A percentile compares a stretch with the other conserved stretches of the same genome.
Evolutionary conservation across 371 early-diverging fungal species (phyloP).

Genomic region (Zychaea mexicana): DNA sequence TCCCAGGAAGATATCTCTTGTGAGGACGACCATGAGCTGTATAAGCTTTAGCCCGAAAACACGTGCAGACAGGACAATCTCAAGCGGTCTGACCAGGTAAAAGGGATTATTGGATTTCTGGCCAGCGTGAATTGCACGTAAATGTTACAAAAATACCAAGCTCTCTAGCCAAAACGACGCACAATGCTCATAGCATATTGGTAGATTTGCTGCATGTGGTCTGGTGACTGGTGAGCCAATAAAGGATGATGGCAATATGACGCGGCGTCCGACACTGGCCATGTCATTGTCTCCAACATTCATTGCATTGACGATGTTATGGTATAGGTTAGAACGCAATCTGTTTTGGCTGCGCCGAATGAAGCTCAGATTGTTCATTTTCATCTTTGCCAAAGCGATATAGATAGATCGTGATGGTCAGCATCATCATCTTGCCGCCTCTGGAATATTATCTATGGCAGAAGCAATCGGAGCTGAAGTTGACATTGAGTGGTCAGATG

Average conservation of each 20-base stretch:
- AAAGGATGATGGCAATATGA: neutral
- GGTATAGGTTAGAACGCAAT: neutral
- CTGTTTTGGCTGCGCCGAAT: neutral
- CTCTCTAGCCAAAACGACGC: neutral
- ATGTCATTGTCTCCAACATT: neutral
- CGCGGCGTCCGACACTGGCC: neutral
- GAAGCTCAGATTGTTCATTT: neutral
- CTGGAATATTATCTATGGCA: no score
- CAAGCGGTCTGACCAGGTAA: neutral
- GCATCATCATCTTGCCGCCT: no score
- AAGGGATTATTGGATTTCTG: neutral
- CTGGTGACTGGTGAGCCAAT: neutral
- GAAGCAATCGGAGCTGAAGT: no score
- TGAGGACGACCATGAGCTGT: slow-evolving; percentile 18
- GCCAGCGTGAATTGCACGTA: neutral
- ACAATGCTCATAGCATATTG: slow-evolving; percentile 2
- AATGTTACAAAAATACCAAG: neutral
- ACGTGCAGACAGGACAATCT: neutral
- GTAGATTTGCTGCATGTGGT: neutral
- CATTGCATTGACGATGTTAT: neutral
- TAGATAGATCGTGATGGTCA: no score
- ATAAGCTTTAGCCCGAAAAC: neutral
- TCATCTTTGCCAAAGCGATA: no score
- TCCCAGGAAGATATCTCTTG: slow-evolving; percentile 24
- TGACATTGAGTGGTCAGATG: no score